Evolutionary conservation across 2,329 filamentous ascomycete species (phyloP), one percentile per base, ranked within the genome.

Genomic region (Nothomitra cinnamomea): DNA sequence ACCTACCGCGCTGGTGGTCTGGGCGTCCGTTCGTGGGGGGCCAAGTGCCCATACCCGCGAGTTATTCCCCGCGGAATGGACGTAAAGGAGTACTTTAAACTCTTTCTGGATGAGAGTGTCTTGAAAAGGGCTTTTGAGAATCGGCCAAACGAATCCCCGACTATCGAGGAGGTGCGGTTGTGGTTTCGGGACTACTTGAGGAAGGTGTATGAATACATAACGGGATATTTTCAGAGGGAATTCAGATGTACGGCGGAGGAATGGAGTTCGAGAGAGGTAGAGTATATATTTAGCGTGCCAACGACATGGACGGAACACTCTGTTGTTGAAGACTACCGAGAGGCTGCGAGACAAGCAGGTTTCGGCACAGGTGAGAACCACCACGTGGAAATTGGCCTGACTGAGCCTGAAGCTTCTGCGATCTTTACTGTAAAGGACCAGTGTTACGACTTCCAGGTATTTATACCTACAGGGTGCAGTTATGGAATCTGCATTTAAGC

Each of bases 331-430:
- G 60, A 66, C 47, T 67, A 64, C 8, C 56, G 62, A n/a, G 49
- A 42, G 5, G 59, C 66, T 1, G 61, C 68, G 2, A 54, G 61
- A 7, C 22, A 28, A 3, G 45, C 45, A 3, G 45, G 45, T 3
- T 49, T 49, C 17, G 28, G 28, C 28, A 52, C 48, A 52, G 1
- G 65, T 63, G 2, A 64, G 67, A 58, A 62, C 25, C 72, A 75
- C 59, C 61, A 56, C 1, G 65, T 68, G 2, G 62, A 56, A 0
- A 71, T 76, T 51, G 71, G 71, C 0, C 62, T 77, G 15, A 76
- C 74, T 0, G 73, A 77, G 60, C 73, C 74, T 0, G 74, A 76
- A 58, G 74, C 74, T 3, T 73, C 74, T 1, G 74, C 73, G 24
- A 72, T 76, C 61, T 63, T 28, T 57, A 62, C 53, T 40, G 41